phyloP scores from a whole-genome alignment of 495 filamentous ascomycete species.

The Extremus antarcticus region DNA sequence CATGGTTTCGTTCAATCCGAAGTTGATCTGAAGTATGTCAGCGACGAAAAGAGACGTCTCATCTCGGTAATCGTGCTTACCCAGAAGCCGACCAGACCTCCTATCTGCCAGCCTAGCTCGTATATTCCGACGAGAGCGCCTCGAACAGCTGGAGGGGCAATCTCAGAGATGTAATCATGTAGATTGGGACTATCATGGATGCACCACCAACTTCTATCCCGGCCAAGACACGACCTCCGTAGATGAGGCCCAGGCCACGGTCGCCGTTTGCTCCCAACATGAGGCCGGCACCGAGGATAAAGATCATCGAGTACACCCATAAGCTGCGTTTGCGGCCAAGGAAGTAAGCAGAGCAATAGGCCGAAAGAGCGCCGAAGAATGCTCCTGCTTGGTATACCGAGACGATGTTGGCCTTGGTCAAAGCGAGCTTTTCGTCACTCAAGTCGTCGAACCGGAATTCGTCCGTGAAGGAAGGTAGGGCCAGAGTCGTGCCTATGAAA shows the following conservation, averaged over 20 bases:
- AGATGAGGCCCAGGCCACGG: slow-evolving; percentile 41
- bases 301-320: slow-evolving; percentile 42
- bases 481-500: slow-evolving; percentile 60
- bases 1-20: slow-evolving; percentile 39
- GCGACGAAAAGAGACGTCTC: background rate
- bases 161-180: slow-evolving; percentile 42
- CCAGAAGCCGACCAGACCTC: slow-evolving; percentile 64
- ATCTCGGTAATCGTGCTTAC: slow-evolving; percentile 40
- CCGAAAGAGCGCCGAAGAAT: slow-evolving; percentile 14
- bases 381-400: slow-evolving; percentile 27
- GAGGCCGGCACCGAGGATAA: slow-evolving; percentile 53
- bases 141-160: slow-evolving; percentile 44
- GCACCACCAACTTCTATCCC: slow-evolving; percentile 43
- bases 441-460: slow-evolving; percentile 47
- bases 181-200: slow-evolving; percentile 46
- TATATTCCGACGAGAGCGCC: slow-evolving; percentile 53
- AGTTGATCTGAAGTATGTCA: slow-evolving; percentile 51
- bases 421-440: slow-evolving; percentile 28
- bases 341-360: slow-evolving; percentile 45
- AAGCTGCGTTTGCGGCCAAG: slow-evolving; percentile 48
- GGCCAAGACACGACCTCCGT: slow-evolving; percentile 44
- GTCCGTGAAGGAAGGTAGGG: slow-evolving; percentile 46
- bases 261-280: slow-evolving; percentile 49
- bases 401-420: slow-evolving; percentile 56
- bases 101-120: slow-evolving; percentile 63